Base-by-base conservation (phyloP, 352 stramenopile species). In the Pythium brassicae region DNA sequence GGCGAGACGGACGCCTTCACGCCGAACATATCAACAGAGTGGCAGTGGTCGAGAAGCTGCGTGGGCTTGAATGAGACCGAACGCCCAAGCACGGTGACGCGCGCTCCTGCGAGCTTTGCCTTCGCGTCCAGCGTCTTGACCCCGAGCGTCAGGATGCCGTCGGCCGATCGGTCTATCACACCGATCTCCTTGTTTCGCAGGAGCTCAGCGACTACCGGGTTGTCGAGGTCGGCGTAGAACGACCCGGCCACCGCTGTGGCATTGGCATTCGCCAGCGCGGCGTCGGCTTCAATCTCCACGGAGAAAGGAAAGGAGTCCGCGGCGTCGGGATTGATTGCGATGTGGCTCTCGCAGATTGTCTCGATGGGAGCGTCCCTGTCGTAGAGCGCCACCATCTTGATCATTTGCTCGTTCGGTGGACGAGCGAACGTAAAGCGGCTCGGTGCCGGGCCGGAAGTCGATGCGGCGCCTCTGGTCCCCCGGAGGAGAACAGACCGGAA, bases 1-100 rank as follows among this genome's bases (percentile, higher is more conserved):
- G 48, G 19, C 1, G 25, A 11, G 12, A 54, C 32, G 3, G 48
- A 54, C 15, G 29, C 48, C 7, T 29, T 26, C 3, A 54, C 48
- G 4, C 32, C 48, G 29, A 54, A 54, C 27, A 54, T 29, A 19
- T 54, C 48, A 7, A 54, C 20, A 15, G 7, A 45, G 29, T 44
- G 48, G 29, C 48, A 43, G 19, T 20, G 1, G 29, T 54, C 48
- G 29, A 54, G 27, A 15, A 45, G 23, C 12, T 54, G 48, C 8
- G 15, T 17, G 3, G 3, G 6, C n/a, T 44, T 54, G 27, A 54
- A 54, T 2, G 27, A 4, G 9, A 54, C 5, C 7, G 19, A 17
- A 14, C 44, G 48, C 1, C 29, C 48, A 27, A 45, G 19, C 8
- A 54, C 23, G 2, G 26, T 54, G 17, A 54, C 25, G 2, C 19